Conservation (phyloP, 305 asterid genomes). For the Nicotiana rustica region DNA sequence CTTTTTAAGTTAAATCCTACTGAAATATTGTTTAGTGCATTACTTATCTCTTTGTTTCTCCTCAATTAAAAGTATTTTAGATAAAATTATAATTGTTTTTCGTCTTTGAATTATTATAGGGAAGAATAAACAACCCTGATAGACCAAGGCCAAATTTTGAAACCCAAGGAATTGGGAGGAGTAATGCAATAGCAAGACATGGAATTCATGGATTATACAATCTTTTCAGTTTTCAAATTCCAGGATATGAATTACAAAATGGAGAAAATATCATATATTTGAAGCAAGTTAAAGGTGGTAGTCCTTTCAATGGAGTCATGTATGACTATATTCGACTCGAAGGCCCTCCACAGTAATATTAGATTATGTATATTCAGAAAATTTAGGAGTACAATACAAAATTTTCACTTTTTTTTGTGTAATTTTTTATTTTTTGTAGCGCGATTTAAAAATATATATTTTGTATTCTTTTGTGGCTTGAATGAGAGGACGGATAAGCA, state of each 20-base stretch:
- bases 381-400: neutral
- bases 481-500: neutral
- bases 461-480: neutral
- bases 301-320: constrained; percentile 28
- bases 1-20: neutral
- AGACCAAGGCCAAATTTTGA: neutral
- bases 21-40: neutral
- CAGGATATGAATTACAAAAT: neutral
- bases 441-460: no score
- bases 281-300: constrained; percentile 19
- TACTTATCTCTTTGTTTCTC: neutral
- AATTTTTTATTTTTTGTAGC: no score
- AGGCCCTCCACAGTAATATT: constrained; percentile 28
- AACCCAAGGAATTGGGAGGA: constrained; percentile 13
- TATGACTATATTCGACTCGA: constrained; percentile 36
- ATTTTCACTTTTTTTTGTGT: neutral
- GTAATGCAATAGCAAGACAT: constrained; percentile 40
- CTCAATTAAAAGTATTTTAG: neutral
- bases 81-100: neutral
- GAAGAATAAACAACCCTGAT: constrained; percentile 26
- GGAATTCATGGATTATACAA: constrained; percentile 35
- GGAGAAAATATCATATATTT: constrained; percentile 36
- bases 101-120: neutral
- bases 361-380: neutral
- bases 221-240: constrained; percentile 10